Conservation (phyloP, 768 basidiomycete species). For the Termitomyces sp. region DNA sequence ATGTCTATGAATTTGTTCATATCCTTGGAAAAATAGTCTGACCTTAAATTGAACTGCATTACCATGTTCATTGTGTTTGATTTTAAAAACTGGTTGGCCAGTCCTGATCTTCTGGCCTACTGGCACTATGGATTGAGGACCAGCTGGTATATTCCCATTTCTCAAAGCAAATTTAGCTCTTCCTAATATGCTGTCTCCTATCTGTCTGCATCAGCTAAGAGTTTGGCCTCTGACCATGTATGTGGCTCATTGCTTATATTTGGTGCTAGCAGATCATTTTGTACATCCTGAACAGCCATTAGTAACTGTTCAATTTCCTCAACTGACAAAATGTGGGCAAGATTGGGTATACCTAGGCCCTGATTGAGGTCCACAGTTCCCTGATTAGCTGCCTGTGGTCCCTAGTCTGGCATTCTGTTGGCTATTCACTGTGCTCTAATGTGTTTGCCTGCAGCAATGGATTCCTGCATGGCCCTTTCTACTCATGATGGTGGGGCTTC, state of each 20-base stretch:
- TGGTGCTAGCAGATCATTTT: background rate
- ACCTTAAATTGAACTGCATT: no score
- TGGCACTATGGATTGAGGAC: background rate
- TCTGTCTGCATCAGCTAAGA: background rate
- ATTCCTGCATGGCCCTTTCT: background rate
- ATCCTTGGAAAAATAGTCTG: no score
- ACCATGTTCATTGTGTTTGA: background rate
- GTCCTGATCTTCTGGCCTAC: background rate
- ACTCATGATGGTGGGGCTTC: background rate
- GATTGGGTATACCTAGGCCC: background rate
- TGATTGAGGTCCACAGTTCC: background rate
- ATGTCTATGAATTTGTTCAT: no score
- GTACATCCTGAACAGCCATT: background rate
- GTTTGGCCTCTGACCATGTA: background rate
- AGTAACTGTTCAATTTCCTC: background rate
- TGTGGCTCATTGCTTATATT: background rate
- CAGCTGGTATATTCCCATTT: background rate
- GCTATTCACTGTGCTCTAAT: background rate
- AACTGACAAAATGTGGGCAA: background rate
- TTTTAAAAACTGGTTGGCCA: background rate
- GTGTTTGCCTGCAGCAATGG: background rate
- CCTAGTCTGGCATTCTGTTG: background rate
- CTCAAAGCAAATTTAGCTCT: background rate
- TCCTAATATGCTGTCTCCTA: background rate
- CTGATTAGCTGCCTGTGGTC: background rate